Evolutionary conservation across 768 basidiomycete species (phyloP).

Genomic region (Rhodotorula babjevae): DNA sequence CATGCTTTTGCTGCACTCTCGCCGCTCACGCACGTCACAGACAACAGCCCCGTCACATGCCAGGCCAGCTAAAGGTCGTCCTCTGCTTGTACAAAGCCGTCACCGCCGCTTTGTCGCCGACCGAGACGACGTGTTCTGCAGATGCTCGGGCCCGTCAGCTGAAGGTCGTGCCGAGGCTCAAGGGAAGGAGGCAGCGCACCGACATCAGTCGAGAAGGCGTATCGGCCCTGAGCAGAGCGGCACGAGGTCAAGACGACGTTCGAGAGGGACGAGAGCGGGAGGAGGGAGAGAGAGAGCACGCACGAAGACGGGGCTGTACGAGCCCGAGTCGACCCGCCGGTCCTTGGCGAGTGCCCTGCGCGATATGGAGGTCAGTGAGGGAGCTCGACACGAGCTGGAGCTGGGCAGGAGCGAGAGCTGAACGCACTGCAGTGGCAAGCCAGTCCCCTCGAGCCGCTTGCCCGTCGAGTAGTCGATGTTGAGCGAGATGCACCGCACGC

Average conservation of each 20-base stretch:
- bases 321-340: conserved; percentile 4
- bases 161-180: background rate
- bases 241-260: too few relatives aligned
- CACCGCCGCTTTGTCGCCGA: conserved; percentile 1
- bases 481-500: conserved; percentile 14
- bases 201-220: conserved; percentile 10
- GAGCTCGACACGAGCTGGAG: too few relatives aligned
- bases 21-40: too few relatives aligned
- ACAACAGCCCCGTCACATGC: background rate
- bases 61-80: background rate
- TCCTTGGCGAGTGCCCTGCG: conserved; percentile 6
- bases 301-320: conserved; percentile 12
- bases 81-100: conserved; percentile 1
- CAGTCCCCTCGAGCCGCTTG: background rate
- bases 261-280: rapidly evolving
- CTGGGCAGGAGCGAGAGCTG: background rate
- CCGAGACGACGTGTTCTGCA: background rate
- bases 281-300: background rate
- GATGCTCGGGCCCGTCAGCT: background rate
- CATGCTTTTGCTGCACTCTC: too few relatives aligned
- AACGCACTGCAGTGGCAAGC: conserved; percentile 9
- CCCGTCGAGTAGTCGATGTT: conserved; percentile 18
- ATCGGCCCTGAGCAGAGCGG: background rate
- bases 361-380: too few relatives aligned
- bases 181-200: background rate